Percentiles rank a stretch among this genome's conserved stretches.
Evolutionary conservation across 2,329 filamentous ascomycete species (phyloP).

Genomic region (Huntiella abstrusa): DNA sequence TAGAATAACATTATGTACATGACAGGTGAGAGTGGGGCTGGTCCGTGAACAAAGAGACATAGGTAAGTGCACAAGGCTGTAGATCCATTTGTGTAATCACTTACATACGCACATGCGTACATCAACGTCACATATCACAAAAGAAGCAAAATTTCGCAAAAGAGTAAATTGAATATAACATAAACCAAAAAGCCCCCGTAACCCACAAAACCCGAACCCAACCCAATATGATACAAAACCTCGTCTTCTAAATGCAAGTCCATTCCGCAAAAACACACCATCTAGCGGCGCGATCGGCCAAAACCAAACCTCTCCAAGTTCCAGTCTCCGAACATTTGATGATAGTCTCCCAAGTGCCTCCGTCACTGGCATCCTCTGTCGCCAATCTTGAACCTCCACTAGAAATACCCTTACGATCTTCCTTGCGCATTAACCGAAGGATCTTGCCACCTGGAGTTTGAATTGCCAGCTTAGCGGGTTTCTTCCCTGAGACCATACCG

Average conservation of each 20-base stretch:
- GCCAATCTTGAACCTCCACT: constrained; percentile 18
- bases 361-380: constrained; percentile 44
- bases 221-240: not conserved
- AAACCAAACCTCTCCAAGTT: constrained; percentile 61
- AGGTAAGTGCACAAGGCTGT: too few relatives aligned
- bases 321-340: constrained; percentile 77
- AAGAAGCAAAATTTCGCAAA: too few relatives aligned
- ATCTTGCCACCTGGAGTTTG: constrained; percentile 93
- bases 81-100: too few relatives aligned
- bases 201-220: too few relatives aligned
- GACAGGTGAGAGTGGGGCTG: too few relatives aligned
- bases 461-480: constrained; percentile 89
- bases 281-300: constrained; percentile 64
- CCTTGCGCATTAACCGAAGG: constrained; percentile 66
- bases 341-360: constrained; percentile 71
- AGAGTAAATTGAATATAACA: too few relatives aligned
- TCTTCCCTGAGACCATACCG: constrained; percentile 40
- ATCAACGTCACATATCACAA: too few relatives aligned
- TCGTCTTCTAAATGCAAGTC: constrained; percentile 30
- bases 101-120: too few relatives aligned
- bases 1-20: too few relatives aligned
- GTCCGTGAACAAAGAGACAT: too few relatives aligned
- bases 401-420: constrained; percentile 39
- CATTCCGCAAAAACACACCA: constrained; percentile 93
- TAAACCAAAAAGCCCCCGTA: too few relatives aligned